Base-by-base conservation (phyloP, 176 grass and related monocot genomes). In the Elaeis guineensis region DNA sequence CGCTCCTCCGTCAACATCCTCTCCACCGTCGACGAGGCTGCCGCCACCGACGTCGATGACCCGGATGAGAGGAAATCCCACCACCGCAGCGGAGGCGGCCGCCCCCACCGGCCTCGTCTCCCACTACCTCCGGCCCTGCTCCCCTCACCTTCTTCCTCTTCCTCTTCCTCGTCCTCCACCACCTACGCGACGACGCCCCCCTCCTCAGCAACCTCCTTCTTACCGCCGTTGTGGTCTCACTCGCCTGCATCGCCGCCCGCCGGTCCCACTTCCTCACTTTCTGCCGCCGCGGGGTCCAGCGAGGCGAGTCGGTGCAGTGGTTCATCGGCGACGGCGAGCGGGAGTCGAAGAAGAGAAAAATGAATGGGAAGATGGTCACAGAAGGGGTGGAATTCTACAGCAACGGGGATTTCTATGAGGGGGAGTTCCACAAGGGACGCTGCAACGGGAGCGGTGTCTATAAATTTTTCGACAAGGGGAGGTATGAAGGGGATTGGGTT, bases 401-500 rank as follows among this genome's bases (percentile, higher is more conserved):
- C 60, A 93, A 93, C 61, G 80, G 89, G 22, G 89, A 87, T 77
- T 60, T 71, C 8, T 93, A 93, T 52, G 89, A 93, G 63, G 89
- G 89, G 2, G 89, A 93, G 75, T 81, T 93, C 65, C 74, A 81
- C 67, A 62, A 63, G 16, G 83, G 77, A 0, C 65, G 77, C 1
- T 82, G 80, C 54, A 76, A 77, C 30, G 89, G 89, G 54, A 84
- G 80, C 67, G 89, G 89, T 44, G 84, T 94, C 1, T 94, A 94
- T 60, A 73, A 64, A 65, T 93, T 87, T 71, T 88, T 81, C 22
- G 80, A 61, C 0, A 88, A 84, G 59, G 89, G 89, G 25, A 81
- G 78, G 63, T 94, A 88, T 32, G 89, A 94, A 62, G 89, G 89
- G 30, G 84, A 89, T 56, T 89, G 81, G 86, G 74, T 81, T 3